Conservation (phyloP, 768 basidiomycete species). For the Boletus edulis region DNA sequence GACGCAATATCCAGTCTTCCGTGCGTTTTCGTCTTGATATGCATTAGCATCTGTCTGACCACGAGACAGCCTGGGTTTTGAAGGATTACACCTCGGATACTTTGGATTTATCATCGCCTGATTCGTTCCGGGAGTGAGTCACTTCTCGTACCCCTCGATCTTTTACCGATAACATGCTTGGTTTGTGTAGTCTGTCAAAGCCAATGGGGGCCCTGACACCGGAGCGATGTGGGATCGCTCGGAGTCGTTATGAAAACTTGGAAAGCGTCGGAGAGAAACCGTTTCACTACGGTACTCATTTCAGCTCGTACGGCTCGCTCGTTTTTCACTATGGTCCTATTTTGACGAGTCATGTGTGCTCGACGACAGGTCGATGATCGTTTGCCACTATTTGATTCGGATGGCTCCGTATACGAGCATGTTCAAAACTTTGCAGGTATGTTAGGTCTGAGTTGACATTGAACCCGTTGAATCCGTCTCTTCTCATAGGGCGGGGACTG, state of each 20-base stretch:
- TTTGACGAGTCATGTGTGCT: not conserved
- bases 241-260: conserved; percentile 69
- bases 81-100: conserved; percentile 75
- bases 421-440: conserved; percentile 83
- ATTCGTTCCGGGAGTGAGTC: conserved; percentile 72
- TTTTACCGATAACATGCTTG: not conserved
- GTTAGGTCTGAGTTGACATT: conserved; percentile 1
- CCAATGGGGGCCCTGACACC: conserved; percentile 91
- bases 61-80: conserved; percentile 75
- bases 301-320: conserved; percentile 54
- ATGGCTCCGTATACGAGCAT: conserved; percentile 89
- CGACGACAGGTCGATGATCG: conserved; percentile 73
- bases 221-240: conserved; percentile 71
- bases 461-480: not conserved
- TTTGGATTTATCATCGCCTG: conserved; percentile 60
- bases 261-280: conserved; percentile 81
- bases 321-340: not conserved
- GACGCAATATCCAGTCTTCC: conserved; percentile 91
- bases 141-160: not conserved
- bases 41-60: not conserved
- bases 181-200: conserved; percentile 58
- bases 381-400: conserved; percentile 91
- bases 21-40: conserved; percentile 39
- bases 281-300: conserved; percentile 94
- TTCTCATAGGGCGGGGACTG: conserved; percentile 80